Base-by-base conservation (phyloP, 208 protist species). In the Vickermania ingenoplastis region DNA sequence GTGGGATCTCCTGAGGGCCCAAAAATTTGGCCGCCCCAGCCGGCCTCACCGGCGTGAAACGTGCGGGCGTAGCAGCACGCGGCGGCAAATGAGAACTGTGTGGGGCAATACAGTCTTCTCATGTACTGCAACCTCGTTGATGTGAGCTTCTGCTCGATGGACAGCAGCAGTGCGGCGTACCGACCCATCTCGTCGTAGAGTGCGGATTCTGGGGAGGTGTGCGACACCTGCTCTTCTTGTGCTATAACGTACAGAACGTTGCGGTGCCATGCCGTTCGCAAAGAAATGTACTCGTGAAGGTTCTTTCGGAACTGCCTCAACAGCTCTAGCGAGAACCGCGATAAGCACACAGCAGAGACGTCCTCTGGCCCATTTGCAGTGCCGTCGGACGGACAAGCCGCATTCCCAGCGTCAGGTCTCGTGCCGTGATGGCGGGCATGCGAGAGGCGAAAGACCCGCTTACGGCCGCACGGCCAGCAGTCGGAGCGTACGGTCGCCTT, bases 381-480 rank as follows among this genome's bases (percentile, higher is more conserved):
- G n/a, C n/a, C n/a, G n/a, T n/a, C n/a, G n/a, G n/a, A n/a, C n/a
- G n/a, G n/a, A n/a, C n/a, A n/a, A n/a, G n/a, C n/a, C n/a, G n/a
- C n/a, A n/a, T n/a, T n/a, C n/a, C n/a, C n/a, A n/a, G n/a, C n/a
- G n/a, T n/a, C n/a, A n/a, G n/a, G n/a, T n/a, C n/a, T n/a, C n/a
- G n/a, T n/a, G n/a, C n/a, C n/a, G n/a, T n/a, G n/a, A n/a, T n/a
- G n/a, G n/a, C n/a, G n/a, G n/a, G n/a, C n/a, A n/a, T n/a, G n/a
- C n/a, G n/a, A n/a, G n/a, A n/a, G n/a, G n/a, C 57, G 24, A 66
- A 84, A 84, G 14, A 59, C 75, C 11, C 57, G 53, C 63, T 85
- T 85, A 29, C 59, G 65, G 1, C 58, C 79, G 59, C 79, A 85
- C 31, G 75, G 71, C 79, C 74, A 81, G 63, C 79, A 85, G 52